Percentiles rank a stretch among this genome's conserved stretches.
Conservation (phyloP, 2,329 filamentous ascomycete genomes). For the Malbranchea cinnamomea region DNA sequence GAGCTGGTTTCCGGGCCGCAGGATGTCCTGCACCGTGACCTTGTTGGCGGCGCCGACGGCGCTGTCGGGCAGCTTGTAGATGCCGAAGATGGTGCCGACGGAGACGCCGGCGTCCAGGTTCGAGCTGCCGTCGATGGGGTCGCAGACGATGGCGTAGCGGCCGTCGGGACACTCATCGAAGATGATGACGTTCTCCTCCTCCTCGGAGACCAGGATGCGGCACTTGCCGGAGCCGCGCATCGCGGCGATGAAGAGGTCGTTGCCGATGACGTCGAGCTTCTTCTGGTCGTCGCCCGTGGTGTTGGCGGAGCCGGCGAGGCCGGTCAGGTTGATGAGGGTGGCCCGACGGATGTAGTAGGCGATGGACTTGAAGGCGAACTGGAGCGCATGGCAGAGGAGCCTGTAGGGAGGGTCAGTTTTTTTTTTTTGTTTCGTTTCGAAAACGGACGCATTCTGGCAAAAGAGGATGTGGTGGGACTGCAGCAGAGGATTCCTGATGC, state of each 20-base stretch:
- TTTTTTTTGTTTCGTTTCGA: conserved; percentile 9
- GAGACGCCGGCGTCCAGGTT: conserved; percentile 97
- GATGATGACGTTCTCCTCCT: conserved; percentile 83
- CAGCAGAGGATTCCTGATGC: too few relatives aligned
- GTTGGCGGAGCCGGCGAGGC: conserved; percentile 88
- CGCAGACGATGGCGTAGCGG: conserved; percentile 89
- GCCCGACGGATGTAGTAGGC: conserved; percentile 97
- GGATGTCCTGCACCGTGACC: conserved; percentile 53
- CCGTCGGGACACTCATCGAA: conserved; percentile 61
- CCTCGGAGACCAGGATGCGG: conserved; percentile 87
- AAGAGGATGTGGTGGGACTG: neutral
- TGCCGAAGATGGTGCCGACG: conserved; percentile 90
- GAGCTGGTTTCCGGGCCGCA: conserved; percentile 79
- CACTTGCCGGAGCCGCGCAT: conserved; percentile 90
- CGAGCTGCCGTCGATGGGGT: conserved; percentile 94
- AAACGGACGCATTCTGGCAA: neutral
- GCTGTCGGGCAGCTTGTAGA: conserved; percentile 76
- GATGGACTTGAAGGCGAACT: conserved; percentile 99
- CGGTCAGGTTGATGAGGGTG: conserved; percentile 86
- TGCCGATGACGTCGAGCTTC: conserved; percentile 98
- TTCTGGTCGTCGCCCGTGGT: conserved; percentile 96
- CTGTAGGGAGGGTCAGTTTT: conserved; percentile 31
- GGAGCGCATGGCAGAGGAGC: conserved; percentile 88
- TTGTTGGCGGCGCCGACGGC: conserved; percentile 36
- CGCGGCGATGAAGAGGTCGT: conserved; percentile 90